A percentile compares a stretch with the other conserved stretches of the same genome.
These are phyloP conservation scores for Fragilariopsis cylindrus DNA, from an alignment of 108 stramenopile genomes.

Conservation along the genomic window DNA sequence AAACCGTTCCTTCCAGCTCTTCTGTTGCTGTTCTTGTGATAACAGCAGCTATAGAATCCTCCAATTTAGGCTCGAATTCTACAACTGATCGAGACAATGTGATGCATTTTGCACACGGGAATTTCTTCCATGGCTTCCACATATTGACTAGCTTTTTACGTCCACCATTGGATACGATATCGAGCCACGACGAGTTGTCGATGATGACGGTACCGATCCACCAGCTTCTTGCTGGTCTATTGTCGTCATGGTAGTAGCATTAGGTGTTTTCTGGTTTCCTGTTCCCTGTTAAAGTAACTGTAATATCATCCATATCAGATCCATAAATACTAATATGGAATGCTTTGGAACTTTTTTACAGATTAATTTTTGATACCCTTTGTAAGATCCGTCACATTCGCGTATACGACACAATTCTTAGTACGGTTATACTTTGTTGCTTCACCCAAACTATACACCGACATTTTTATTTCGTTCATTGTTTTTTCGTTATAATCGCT, in stretches of 20 bases:
- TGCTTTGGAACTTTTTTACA: neutral
- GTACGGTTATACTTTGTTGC: neutral
- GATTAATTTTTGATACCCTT: constrained; percentile 16
- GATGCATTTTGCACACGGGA: constrained; percentile 4
- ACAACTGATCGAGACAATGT: neutral
- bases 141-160: neutral
- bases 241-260: neutral
- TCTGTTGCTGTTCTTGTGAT: neutral
- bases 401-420: constrained; percentile 9
- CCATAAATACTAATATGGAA: constrained; percentile 40
- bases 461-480: neutral
- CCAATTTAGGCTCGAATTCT: constrained; percentile 2
- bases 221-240: constrained; percentile 4
- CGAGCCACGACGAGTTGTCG: constrained; percentile 1
- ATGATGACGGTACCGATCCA: too few relatives aligned
- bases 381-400: neutral
- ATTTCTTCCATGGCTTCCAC: constrained; percentile 34
- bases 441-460: neutral
- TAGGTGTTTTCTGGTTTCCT: neutral
- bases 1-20: constrained; percentile 1
- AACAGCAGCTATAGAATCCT: constrained; percentile 2
- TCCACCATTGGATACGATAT: neutral
- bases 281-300: constrained; percentile 9
- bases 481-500: neutral
- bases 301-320: constrained; percentile 33